A percentile compares a stretch with the other conserved stretches of the same genome.
These are phyloP conservation scores for Pulveroboletus sp. DNA, from an alignment of 768 basidiomycete genomes.

Conservation along the genomic window DNA sequence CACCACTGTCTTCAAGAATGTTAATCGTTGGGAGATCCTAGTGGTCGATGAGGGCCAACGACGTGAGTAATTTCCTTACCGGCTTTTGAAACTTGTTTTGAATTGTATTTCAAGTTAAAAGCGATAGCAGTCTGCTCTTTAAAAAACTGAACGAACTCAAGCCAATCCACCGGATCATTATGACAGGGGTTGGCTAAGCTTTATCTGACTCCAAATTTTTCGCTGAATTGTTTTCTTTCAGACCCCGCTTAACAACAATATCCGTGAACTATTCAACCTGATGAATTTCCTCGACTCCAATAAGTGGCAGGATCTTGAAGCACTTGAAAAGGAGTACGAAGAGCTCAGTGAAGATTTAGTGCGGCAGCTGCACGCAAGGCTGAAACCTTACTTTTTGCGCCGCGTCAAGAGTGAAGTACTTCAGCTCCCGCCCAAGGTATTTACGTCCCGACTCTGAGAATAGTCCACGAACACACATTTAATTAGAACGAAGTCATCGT, in stretches of 20 bases:
- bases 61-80: slow-evolving; percentile 47
- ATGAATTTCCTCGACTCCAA: slow-evolving; percentile 91
- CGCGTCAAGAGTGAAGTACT: slow-evolving; percentile 93
- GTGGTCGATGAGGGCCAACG: slow-evolving; percentile 94
- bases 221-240: slow-evolving; percentile 24
- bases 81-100: neutral
- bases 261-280: slow-evolving; percentile 93
- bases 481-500: slow-evolving; percentile 86
- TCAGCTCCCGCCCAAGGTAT: slow-evolving; percentile 87
- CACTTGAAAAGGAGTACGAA: slow-evolving; percentile 69
- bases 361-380: slow-evolving; percentile 69
- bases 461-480: slow-evolving; percentile 1
- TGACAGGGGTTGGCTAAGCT: slow-evolving; percentile 68
- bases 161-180: slow-evolving; percentile 75
- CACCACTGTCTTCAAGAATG: slow-evolving; percentile 67
- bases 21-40: slow-evolving; percentile 91
- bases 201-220: neutral
- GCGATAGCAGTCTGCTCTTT: slow-evolving; percentile 75
- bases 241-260: slow-evolving; percentile 97
- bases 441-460: neutral
- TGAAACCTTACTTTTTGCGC: slow-evolving; percentile 90
- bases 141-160: slow-evolving; percentile 79
- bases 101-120: slow-evolving; percentile 63
- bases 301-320: slow-evolving; percentile 74
- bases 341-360: slow-evolving; percentile 79